Base-by-base conservation (phyloP, 305 asterid species). In the Rubia peregrina region DNA sequence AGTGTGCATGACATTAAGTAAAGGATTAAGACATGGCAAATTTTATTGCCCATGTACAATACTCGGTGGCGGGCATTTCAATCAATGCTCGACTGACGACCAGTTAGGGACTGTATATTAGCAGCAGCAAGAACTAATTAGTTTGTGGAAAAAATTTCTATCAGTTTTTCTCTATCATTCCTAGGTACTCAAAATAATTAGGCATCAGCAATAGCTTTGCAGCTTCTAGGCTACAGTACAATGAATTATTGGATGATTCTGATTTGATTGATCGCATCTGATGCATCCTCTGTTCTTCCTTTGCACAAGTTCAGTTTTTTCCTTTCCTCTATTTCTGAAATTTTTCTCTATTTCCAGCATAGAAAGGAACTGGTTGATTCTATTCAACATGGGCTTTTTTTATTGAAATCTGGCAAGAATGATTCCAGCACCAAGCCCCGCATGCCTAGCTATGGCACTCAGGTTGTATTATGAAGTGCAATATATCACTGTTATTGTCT, bases 371-470 rank as follows among this genome's bases (percentile, higher is more conserved):
- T 93, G 73, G 90, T 91, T 79, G 95, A 91, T 76, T 88, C 88
- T 66, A 85, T 93, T 69, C 96, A 75, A 73, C 95, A 81, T 49
- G 98, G 98, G 65, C 80, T 89, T 73, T 81, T 81, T 73, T 85
- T 83, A 66, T 82, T 91, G 76, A 93, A 87, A 83, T 86, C 97
- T 79, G 97, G 91, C 82, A 93, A 84, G 85, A 84, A 79, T 74
- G 46, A 86, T 77, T 84, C 90, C 65, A 85, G 74, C 74, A 71
- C 85, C 33, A 96, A 90, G 74, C 71, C 80, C 5, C 90, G 91
- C 64, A 64, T 87, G 77, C 98, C 98, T 67, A 93, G 98, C 83
- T 93, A 93, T 83, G 97, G 95, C 76, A 86, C 97, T 77, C 98
- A 93, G 96, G 98, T 89, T 74, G 77, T 65, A 49, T 72, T 69